Percentiles rank a stretch among this genome's conserved stretches.
Evolutionary conservation across 1,284 basidiomycete genomes (phyloP).

Genomic region (Ustilago vetiveriae): DNA sequence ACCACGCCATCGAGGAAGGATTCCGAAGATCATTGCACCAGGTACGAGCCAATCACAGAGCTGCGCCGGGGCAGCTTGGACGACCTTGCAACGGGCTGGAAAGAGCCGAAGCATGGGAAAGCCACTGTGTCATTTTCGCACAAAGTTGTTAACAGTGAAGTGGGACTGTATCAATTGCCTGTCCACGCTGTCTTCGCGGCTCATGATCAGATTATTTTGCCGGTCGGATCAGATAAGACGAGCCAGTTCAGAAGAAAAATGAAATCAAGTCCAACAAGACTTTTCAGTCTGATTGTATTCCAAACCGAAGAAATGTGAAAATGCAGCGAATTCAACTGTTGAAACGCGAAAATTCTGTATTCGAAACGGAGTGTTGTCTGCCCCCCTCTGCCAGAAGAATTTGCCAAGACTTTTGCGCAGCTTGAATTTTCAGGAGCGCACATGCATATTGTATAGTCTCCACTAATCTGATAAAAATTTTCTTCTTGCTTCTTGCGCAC

Average conservation of each 20-base stretch:
- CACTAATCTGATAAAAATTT: slow-evolving; percentile 38
- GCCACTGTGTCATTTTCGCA: background rate
- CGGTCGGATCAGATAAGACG: background rate
- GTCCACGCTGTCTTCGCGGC: background rate
- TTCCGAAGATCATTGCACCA: no score
- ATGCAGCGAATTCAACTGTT: background rate
- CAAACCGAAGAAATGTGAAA: no score
- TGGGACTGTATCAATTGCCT: background rate
- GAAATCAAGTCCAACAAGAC: no score
- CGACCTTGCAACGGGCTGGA: no score
- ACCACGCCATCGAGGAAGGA: no score
- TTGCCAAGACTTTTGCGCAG: slow-evolving; percentile 22
- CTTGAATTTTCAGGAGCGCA: slow-evolving; percentile 3
- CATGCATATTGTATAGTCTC: no score
- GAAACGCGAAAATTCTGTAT: background rate
- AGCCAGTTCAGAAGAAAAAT: no score
- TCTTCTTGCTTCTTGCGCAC: no score
- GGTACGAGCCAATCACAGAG: no score
- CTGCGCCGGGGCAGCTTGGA: no score
- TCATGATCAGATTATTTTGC: background rate
- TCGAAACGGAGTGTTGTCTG: no score
- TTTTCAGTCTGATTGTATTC: background rate
- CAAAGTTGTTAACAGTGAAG: no score
- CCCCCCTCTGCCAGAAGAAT: background rate
- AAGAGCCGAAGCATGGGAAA: background rate